Evolutionary conservation across 805 yeast genomes (phyloP), one percentile per base, ranked within the genome.

Genomic region (Candida berthetii): DNA sequence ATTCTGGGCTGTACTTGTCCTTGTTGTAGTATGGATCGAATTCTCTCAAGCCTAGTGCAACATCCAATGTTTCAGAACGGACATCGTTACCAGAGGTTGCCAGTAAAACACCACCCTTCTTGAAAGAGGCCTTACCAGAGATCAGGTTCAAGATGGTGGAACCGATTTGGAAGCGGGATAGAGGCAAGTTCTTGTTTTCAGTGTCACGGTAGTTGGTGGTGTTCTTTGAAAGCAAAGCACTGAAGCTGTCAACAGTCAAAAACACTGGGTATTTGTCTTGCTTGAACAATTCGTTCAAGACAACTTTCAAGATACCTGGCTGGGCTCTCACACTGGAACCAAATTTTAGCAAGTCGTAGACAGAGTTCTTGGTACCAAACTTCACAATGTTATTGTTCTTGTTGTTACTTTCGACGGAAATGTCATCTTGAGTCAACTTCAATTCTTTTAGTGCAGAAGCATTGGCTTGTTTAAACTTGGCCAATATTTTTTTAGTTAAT

Each of bases 181-280:
- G 69, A 50, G 77, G 77, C 42, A 89, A 73, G 9, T 71, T 71
- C 33, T 65, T 58, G 62, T 80, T 78, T 19, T 76, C 66, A 1
- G 71, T 60, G 54, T 80, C 73, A 50, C 75, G 72, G 64, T 89
- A 87, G 33, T 64, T 69, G 8, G 95, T 76, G 40, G 61, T 61
- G 7, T 84, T 71, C 25, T 63, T 53, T 31, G 79, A 73, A 11
- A 79, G 58, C 43, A 86, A 62, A 3, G 80, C 77, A 44, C 86
- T 80, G 55, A 87, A 71, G 55, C 85, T 80, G 59, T 89, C 97
- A 35, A 88, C 70, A 3, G 95, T 71, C 35, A 87, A 67, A 39
- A 76, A 66, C 9, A 83, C 82, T 5, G 91, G 90, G 31, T 66
- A 58, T 14, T 55, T 42, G 2, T 61, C 45, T 47, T 85, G 86